phyloP scores from a whole-genome alignment of 1,284 basidiomycete genomes.

The Pyrrhoderma noxium region DNA sequence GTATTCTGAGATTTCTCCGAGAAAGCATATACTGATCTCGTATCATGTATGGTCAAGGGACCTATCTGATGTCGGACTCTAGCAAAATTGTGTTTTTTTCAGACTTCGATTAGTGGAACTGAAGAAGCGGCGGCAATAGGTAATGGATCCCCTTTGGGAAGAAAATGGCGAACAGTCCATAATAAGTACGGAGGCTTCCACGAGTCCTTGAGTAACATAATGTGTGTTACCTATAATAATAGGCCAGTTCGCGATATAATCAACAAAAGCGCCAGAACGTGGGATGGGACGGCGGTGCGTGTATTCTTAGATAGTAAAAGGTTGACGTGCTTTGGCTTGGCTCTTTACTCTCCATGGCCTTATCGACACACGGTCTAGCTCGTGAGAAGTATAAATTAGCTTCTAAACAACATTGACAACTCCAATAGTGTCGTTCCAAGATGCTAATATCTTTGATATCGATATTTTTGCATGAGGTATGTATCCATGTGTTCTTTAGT shows the following conservation, averaged over 20 bases:
- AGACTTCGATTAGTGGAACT: conserved; percentile 6
- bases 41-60: too few species aligned
- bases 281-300: conserved; percentile 10
- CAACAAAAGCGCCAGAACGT: conserved; percentile 12
- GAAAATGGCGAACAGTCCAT: background rate
- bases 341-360: conserved; percentile 15
- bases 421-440: too few species aligned
- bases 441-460: too few species aligned
- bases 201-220: conserved; percentile 3
- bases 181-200: conserved; percentile 10
- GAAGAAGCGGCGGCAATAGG: conserved; percentile 10
- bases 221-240: conserved; percentile 3
- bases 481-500: too few species aligned
- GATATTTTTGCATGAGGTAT: too few species aligned
- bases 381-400: conserved; percentile 11
- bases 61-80: too few species aligned
- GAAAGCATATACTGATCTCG: too few species aligned
- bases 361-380: conserved; percentile 11
- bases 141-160: background rate
- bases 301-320: background rate
- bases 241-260: conserved; percentile 2
- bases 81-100: too few species aligned
- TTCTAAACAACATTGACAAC: too few species aligned
- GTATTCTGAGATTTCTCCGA: too few species aligned
- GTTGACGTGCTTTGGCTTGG: conserved; percentile 12